phyloP scores from a whole-genome alignment of 1,284 basidiomycete genomes.

The Ceratobasidium sp. region DNA sequence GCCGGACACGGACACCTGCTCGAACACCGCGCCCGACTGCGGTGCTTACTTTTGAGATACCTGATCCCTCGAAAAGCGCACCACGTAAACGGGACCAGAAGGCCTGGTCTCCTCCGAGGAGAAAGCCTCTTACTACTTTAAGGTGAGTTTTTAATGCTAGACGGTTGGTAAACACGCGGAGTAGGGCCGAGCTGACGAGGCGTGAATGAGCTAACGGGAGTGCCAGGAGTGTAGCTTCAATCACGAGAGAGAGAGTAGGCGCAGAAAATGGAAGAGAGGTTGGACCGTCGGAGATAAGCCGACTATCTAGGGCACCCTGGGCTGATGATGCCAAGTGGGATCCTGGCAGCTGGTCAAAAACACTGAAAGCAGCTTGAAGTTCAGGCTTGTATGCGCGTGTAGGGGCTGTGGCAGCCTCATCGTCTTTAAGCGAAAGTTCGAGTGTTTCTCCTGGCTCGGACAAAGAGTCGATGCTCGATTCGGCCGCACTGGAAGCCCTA shows the following conservation, averaged over 20 bases:
- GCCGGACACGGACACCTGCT: constrained; percentile 48
- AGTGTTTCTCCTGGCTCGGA: not conserved
- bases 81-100: constrained; percentile 72
- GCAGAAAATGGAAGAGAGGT: constrained; percentile 66
- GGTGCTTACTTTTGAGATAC: constrained; percentile 58
- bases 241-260: constrained; percentile 70
- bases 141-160: constrained; percentile 73
- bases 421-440: not conserved
- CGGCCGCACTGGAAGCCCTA: not conserved
- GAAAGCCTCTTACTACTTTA: constrained; percentile 71
- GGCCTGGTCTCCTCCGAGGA: constrained; percentile 70
- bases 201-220: constrained; percentile 66
- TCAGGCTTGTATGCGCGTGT: constrained; percentile 53
- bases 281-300: constrained; percentile 69
- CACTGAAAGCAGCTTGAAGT: constrained; percentile 60
- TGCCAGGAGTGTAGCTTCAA: constrained; percentile 62
- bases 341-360: constrained; percentile 76
- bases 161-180: constrained; percentile 48
- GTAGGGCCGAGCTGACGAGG: constrained; percentile 46
- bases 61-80: constrained; percentile 76
- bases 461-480: not conserved
- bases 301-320: constrained; percentile 53
- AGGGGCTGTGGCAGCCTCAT: not conserved
- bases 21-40: constrained; percentile 50
- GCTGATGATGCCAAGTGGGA: constrained; percentile 53